Conservation (phyloP, 768 basidiomycete genomes). For the Tylopilus plumbeoviolaceoides region DNA sequence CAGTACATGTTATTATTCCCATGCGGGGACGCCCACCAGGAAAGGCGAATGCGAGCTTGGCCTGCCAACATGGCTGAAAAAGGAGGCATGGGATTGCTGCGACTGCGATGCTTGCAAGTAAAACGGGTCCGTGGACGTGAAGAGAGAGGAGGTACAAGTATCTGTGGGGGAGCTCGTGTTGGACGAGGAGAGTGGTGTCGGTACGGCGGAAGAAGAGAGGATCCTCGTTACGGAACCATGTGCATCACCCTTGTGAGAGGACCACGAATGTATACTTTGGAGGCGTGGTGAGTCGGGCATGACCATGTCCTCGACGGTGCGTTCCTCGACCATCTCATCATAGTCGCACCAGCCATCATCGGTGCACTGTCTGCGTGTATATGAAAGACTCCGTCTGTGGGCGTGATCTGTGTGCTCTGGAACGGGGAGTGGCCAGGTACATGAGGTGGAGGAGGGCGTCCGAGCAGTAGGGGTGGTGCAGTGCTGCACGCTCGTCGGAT, state of each 20-base stretch:
- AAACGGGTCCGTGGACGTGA: constrained; percentile 48
- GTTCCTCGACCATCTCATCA: constrained; percentile 44
- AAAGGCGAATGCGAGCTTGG: constrained; percentile 41
- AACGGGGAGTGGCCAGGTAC: constrained; percentile 28
- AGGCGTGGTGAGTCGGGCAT: constrained; percentile 30
- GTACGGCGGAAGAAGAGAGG: constrained; percentile 19
- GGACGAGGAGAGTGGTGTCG: constrained; percentile 11
- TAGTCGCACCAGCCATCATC: constrained; percentile 29
- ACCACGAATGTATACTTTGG: constrained; percentile 22
- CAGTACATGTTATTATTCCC: constrained; percentile 14
- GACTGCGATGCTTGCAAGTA: constrained; percentile 42
- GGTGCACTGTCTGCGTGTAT: constrained; percentile 19
- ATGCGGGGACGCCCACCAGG: constrained; percentile 26
- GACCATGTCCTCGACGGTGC: constrained; percentile 44
- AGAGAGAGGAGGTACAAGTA: constrained; percentile 28
- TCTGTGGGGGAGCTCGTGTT: constrained; percentile 22
- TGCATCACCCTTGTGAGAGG: constrained; percentile 16
- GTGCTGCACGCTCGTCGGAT: constrained; percentile 35
- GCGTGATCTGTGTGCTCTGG: constrained; percentile 21
- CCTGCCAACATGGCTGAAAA: constrained; percentile 37
- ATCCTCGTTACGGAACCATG: constrained; percentile 16
- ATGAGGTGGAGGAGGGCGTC: constrained; percentile 30
- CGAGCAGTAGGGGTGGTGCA: constrained; percentile 39
- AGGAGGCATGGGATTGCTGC: constrained; percentile 29
- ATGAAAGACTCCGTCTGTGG: constrained; percentile 28